Percentiles rank a stretch among this genome's conserved stretches.
Evolutionary conservation across 2,329 filamentous ascomycete genomes (phyloP).

Genomic region (Blastomyces parvus): DNA sequence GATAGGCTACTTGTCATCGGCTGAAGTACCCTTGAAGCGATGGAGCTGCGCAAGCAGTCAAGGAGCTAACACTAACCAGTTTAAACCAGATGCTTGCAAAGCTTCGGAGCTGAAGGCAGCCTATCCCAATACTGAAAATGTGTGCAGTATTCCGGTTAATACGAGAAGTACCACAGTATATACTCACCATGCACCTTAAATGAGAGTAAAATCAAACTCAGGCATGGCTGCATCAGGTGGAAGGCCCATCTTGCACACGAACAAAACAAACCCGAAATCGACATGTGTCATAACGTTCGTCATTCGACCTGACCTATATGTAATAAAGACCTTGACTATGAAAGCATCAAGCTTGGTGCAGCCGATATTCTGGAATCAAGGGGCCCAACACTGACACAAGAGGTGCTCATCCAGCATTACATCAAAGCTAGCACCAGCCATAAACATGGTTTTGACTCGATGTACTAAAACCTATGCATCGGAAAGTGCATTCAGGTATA

Average conservation of each 20-base stretch:
- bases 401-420: background rate
- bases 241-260: background rate
- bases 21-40: background rate
- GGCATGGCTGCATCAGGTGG: background rate
- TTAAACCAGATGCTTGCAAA: background rate
- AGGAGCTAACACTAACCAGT: background rate
- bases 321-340: background rate
- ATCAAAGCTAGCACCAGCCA: background rate
- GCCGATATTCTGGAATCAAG: background rate
- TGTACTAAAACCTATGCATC: background rate
- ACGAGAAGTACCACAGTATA: background rate
- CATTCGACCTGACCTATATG: background rate
- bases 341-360: background rate
- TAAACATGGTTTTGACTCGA: background rate
- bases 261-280: background rate
- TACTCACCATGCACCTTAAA: background rate
- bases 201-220: background rate
- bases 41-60: background rate
- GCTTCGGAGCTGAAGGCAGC: background rate
- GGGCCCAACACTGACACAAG: background rate
- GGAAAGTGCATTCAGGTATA: background rate
- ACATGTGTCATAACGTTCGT: background rate
- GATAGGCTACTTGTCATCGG: background rate
- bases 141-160: background rate
- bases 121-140: background rate